phyloP scores from a whole-genome alignment of 257 asterid species.

The Rehmannia glutinosa region DNA sequence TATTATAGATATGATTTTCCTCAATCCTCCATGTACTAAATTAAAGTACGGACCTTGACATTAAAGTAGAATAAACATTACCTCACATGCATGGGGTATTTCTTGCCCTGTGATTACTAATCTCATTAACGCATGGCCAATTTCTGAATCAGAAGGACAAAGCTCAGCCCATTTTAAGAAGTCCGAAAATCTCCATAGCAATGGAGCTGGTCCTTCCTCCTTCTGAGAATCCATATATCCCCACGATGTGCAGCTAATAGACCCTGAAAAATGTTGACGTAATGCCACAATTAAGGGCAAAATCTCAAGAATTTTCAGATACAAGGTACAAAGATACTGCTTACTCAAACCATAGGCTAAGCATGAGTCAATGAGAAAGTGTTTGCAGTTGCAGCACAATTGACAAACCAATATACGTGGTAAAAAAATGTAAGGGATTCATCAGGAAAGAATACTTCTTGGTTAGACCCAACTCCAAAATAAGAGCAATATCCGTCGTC shows the following conservation, averaged over 20 bases:
- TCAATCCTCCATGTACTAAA: too few relatives aligned
- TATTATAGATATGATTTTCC: too few relatives aligned
- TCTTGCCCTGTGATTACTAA: slow-evolving; percentile 97
- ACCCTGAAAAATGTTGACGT: slow-evolving; percentile 49
- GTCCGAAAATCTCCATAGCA: slow-evolving; percentile 95
- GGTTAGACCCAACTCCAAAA: slow-evolving; percentile 2
- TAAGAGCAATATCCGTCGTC: not conserved
- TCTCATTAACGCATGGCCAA: slow-evolving; percentile 96
- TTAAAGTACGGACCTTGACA: too few relatives aligned
- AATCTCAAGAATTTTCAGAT: not conserved
- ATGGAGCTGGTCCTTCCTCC: slow-evolving; percentile 99
- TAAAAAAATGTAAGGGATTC: slow-evolving; percentile 2
- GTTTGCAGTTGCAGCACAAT: slow-evolving; percentile 9
- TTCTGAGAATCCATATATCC: slow-evolving; percentile 98
- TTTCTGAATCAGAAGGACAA: slow-evolving; percentile 93
- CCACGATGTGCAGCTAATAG: slow-evolving; percentile 99
- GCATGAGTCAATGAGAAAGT: not conserved
- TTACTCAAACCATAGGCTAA: slow-evolving; percentile 5
- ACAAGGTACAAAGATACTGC: not conserved
- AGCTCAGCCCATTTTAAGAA: slow-evolving; percentile 99
- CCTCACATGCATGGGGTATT: slow-evolving; percentile 99
- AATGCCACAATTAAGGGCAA: slow-evolving; percentile 1
- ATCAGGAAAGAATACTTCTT: slow-evolving; percentile 6
- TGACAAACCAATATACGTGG: not conserved
- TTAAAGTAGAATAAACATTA: slow-evolving; percentile 25